Evolutionary conservation across 106 monocot species (phyloP).

Genomic region (Ottelia alismoides): DNA sequence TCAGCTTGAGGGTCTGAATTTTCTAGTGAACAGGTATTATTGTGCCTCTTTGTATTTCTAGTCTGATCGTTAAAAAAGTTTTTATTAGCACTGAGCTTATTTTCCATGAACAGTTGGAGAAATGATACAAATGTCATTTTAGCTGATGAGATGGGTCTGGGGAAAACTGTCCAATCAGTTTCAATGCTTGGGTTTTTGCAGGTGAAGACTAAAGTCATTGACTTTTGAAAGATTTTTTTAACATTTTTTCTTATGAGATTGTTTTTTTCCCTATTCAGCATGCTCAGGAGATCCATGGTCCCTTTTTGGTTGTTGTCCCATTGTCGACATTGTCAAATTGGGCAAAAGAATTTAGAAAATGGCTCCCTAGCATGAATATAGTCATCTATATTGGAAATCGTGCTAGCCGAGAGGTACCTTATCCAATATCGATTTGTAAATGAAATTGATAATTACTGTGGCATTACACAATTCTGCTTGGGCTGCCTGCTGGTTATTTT

Average conservation of each 20-base stretch:
- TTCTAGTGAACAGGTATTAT: conserved; percentile 88
- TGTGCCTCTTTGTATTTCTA: background rate
- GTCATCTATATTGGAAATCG: conserved; percentile 96
- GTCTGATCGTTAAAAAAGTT: background rate
- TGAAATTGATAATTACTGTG: no score
- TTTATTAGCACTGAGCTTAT: no score
- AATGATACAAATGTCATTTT: conserved; percentile 99
- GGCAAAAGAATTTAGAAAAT: conserved; percentile 96
- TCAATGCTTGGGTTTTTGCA: conserved; percentile 98
- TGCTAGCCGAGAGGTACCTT: conserved; percentile 90
- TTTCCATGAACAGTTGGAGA: conserved; percentile 85
- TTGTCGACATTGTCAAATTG: conserved; percentile 94
- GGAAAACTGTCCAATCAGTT: conserved; percentile 97
- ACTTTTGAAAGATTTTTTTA: background rate
- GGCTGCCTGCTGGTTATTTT: no score
- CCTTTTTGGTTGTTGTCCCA: conserved; percentile 97
- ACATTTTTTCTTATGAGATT: background rate
- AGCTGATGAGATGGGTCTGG: conserved; percentile 99
- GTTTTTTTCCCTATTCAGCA: conserved; percentile 48
- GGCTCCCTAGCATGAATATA: conserved; percentile 96
- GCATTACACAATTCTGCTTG: no score
- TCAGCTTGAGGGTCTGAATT: conserved; percentile 99
- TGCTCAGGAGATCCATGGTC: conserved; percentile 90
- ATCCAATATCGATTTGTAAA: no score
- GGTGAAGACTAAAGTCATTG: conserved; percentile 18